These are phyloP conservation scores for Aureobasidium sp. DNA, from an alignment of 2,329 filamentous ascomycete species.

Conservation along the genomic window DNA sequence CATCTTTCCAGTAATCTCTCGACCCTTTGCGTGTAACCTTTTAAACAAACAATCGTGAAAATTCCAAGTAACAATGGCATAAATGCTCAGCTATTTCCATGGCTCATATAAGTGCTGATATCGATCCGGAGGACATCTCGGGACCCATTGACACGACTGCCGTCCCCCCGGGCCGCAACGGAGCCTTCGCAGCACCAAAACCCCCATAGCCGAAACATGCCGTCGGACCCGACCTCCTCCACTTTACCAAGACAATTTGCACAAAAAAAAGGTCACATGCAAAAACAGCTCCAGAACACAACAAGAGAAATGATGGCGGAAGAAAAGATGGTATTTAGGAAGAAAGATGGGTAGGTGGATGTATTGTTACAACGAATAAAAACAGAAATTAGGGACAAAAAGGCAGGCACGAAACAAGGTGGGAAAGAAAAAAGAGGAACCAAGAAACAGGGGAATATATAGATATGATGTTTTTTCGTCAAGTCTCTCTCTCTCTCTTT, in stretches of 20 bases:
- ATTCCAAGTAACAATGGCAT: background rate
- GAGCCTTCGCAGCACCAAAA: background rate
- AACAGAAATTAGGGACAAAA: background rate
- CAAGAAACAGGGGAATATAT: background rate
- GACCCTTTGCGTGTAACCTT: background rate
- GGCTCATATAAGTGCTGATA: no score
- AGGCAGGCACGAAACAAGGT: background rate
- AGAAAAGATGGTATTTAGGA: background rate
- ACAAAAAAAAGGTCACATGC: background rate
- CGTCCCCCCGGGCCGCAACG: background rate
- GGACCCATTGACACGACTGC: background rate
- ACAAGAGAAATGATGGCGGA: background rate
- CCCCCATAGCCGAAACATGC: background rate
- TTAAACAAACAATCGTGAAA: no score
- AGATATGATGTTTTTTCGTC: conserved; percentile 2
- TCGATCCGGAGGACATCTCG: background rate
- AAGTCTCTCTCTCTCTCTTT: background rate
- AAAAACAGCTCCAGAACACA: background rate
- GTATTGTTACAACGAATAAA: conserved; percentile 8
- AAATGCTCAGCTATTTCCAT: no score
- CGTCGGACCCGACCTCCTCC: background rate
- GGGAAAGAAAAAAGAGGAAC: background rate
- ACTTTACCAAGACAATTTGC: conserved; percentile 1
- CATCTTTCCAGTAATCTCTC: background rate
- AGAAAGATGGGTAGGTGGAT: background rate